Base-by-base conservation (phyloP, 2,329 filamentous ascomycete species). In the Diaporthe citrichinensis region DNA sequence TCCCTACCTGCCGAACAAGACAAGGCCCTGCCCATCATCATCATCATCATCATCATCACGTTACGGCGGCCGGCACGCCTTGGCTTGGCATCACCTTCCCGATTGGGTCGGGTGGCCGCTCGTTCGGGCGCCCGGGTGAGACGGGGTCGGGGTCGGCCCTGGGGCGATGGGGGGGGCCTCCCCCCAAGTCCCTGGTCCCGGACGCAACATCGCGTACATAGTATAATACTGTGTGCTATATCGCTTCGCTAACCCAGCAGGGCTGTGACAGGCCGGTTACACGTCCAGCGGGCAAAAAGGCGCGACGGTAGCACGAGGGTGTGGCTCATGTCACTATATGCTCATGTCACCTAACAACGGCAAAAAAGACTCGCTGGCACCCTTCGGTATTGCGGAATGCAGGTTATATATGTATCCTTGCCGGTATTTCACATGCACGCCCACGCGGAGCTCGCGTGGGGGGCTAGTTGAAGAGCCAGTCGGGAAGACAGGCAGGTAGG, bases 311-410 rank as follows among this genome's bases (percentile, higher is more conserved):
- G 46, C 49, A 69, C 8, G 7, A 69, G 59, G 65, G 65, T 55
- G 65, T 69, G 65, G 46, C 65, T 53, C 46, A 69, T 39, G 65
- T 41, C 49, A 69, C 65, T 34, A 65, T 34, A 65, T 46, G n/a
- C 28, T 65, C 61, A 65, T 65, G 61, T 65, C 61, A 65, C 61
- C 61, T 12, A 49, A 49, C 41, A 20, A 65, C 41, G 61, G 61
- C 41, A 46, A 65, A 49, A 65, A 31, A 17, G 59, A 44, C 39
- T 65, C 59, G 59, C 17, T 65, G 59, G 25, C 39, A 65, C 59
- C 59, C 39, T 65, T 65, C 59, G 59, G 39, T 65, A 65, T 65
- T 65, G 59, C 59, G 59, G 59, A 53, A 53, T 51, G 65, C 49
- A 69, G 49, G 31, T 55, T 41, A 55, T 51, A 69, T 39, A 31